These are phyloP conservation scores for cucumber (Cucumis sativus) DNA, from an alignment of 306 rosid species.

Conservation along the genomic window DNA sequence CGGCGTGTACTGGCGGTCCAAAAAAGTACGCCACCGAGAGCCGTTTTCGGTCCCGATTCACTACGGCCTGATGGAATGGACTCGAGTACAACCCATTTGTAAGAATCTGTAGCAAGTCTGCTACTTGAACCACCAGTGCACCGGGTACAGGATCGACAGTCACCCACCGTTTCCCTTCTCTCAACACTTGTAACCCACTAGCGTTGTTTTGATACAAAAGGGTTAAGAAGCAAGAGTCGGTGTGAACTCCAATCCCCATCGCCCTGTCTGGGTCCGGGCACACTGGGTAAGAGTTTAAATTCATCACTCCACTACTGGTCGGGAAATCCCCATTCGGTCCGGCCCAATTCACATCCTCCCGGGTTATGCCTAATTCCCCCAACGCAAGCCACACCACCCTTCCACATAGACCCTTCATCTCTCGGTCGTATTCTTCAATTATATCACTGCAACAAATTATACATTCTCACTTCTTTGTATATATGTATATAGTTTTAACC, in stretches of 20 bases:
- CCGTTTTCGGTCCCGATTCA: slow-evolving; percentile 50
- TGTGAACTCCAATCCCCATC: slow-evolving; percentile 85
- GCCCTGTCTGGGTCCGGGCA: slow-evolving; percentile 95
- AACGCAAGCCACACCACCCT: slow-evolving; percentile 60
- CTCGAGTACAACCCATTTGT: slow-evolving; percentile 61
- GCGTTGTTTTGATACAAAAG: slow-evolving; percentile 56
- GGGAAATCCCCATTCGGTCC: slow-evolving; percentile 31
- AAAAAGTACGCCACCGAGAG: slow-evolving; percentile 54
- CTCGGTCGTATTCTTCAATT: slow-evolving; percentile 34
- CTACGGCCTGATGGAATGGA: slow-evolving; percentile 61
- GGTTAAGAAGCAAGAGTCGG: slow-evolving; percentile 70
- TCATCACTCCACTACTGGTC: slow-evolving; percentile 35
- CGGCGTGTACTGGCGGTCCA: slow-evolving; percentile 43
- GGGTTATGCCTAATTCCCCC: slow-evolving; percentile 44
- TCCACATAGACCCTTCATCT: slow-evolving; percentile 52
- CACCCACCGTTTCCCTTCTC: slow-evolving; percentile 54
- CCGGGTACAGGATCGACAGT: slow-evolving; percentile 35
- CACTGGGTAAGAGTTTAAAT: slow-evolving; percentile 63
- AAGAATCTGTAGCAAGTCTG: slow-evolving; percentile 62
- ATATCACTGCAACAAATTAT: slow-evolving; percentile 23
- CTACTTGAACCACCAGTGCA: slow-evolving; percentile 39
- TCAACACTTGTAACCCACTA: slow-evolving; percentile 55
- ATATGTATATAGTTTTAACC: too few species aligned
- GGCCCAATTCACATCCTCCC: slow-evolving; percentile 53
- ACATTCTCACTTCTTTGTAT: too few species aligned